phyloP scores from a whole-genome alignment of 306 rosid species.

The Cucurbita ficifolia region DNA sequence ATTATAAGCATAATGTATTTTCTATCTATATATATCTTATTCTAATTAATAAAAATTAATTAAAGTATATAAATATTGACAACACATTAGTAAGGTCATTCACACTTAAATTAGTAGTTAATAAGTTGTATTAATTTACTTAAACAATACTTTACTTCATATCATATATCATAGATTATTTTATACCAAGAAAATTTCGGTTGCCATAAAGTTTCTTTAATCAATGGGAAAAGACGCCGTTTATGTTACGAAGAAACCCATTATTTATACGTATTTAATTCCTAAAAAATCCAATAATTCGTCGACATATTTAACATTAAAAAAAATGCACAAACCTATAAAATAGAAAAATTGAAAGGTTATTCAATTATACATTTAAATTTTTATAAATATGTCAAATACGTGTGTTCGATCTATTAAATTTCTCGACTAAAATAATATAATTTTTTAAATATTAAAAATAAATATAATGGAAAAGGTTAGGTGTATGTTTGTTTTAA shows the following conservation, averaged over 20 bases:
- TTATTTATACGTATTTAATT: too few relatives aligned
- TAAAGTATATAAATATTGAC: background rate
- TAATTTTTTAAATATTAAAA: too few relatives aligned
- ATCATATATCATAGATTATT: too few relatives aligned
- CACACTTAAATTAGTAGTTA: background rate
- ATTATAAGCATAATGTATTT: background rate
- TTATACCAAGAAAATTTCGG: too few relatives aligned
- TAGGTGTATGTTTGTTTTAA: slow-evolving; percentile 2
- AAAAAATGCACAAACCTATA: too few relatives aligned
- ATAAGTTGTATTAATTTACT: background rate
- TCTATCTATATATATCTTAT: background rate
- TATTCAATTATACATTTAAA: too few relatives aligned
- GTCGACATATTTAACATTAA: too few relatives aligned
- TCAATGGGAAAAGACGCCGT: background rate
- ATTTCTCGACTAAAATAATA: too few relatives aligned
- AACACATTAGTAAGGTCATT: background rate
- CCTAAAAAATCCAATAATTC: too few relatives aligned
- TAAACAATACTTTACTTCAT: background rate
- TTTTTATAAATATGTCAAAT: too few relatives aligned
- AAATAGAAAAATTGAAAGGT: too few relatives aligned
- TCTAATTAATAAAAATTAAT: background rate
- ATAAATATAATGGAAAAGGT: background rate
- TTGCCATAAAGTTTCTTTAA: background rate
- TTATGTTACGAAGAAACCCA: background rate
- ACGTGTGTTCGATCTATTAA: too few relatives aligned